Conservation (phyloP, 2,329 filamentous ascomycete genomes). For the Nemania diffusa region DNA sequence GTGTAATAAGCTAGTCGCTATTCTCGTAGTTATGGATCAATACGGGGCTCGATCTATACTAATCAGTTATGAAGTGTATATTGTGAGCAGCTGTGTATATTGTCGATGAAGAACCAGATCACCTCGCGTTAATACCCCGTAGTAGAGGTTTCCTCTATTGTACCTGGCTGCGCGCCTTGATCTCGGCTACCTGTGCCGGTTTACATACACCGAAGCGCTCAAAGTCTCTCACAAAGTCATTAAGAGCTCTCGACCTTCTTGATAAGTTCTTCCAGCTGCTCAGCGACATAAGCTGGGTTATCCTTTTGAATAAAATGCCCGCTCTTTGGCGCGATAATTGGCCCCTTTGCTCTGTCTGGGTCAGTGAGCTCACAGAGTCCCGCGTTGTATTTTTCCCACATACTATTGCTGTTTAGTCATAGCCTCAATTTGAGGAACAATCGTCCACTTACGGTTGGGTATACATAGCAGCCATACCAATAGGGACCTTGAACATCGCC, state of each 20-base stretch:
- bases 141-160: too few species aligned
- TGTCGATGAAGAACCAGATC: too few species aligned
- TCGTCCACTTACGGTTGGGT: slow-evolving; percentile 46
- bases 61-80: too few species aligned
- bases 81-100: too few species aligned
- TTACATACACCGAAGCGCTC: not conserved
- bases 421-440: not conserved
- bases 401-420: slow-evolving; percentile 38
- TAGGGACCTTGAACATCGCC: slow-evolving; percentile 47
- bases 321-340: slow-evolving; percentile 46
- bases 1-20: too few species aligned
- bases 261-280: slow-evolving; percentile 38
- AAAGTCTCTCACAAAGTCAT: not conserved
- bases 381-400: slow-evolving; percentile 50
- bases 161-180: too few species aligned
- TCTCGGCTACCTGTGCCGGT: too few species aligned
- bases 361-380: slow-evolving; percentile 46
- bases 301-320: slow-evolving; percentile 51
- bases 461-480: slow-evolving; percentile 45
- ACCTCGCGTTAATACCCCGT: too few species aligned
- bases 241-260: slow-evolving; percentile 37
- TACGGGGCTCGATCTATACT: too few species aligned
- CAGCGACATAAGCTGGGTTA: slow-evolving; percentile 44
- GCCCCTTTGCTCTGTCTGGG: slow-evolving; percentile 40
- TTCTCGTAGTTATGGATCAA: too few species aligned